These are phyloP conservation scores for Dioscorea alata DNA, from an alignment of 106 monocot species.

Conservation along the genomic window DNA sequence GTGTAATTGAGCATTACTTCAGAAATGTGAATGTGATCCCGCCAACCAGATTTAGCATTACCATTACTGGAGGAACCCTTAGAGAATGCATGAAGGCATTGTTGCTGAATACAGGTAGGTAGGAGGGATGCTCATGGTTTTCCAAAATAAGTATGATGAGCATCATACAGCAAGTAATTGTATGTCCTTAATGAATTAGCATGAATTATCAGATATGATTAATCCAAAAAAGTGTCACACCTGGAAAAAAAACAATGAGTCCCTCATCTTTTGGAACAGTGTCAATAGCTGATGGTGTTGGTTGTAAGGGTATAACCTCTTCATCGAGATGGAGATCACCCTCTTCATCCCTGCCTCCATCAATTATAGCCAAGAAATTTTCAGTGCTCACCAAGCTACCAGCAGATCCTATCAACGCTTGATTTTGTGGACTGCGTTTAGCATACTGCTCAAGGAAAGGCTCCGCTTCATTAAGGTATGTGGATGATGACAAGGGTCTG, in stretches of 20 bases:
- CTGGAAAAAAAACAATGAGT: constrained; percentile 95
- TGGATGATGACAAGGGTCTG: constrained; percentile 70
- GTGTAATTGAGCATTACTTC: too few species aligned
- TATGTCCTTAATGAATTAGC: too few species aligned
- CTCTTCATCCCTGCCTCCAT: constrained; percentile 84
- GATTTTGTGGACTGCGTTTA: constrained; percentile 66
- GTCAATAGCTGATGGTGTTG: constrained; percentile 30
- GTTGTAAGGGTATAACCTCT: constrained; percentile 24
- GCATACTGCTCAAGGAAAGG: constrained; percentile 97
- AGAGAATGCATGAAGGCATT: too few species aligned
- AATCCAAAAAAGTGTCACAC: constrained; percentile 20
- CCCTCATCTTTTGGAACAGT: constrained; percentile 73
- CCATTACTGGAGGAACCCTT: too few species aligned
- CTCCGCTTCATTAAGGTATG: constrained; percentile 87
- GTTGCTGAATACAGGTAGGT: too few species aligned
- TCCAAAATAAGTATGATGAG: too few species aligned
- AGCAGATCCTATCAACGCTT: constrained; percentile 76
- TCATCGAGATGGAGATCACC: constrained; percentile 73
- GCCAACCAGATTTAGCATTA: too few species aligned
- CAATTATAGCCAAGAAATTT: constrained; percentile 72
- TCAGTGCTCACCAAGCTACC: constrained; percentile 80
- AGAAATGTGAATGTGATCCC: too few species aligned
- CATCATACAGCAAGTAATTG: too few species aligned
- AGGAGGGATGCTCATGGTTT: too few species aligned
- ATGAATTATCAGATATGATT: too few species aligned